Percentiles rank a stretch among this genome's conserved stretches.
Conservation (phyloP, 2,329 filamentous ascomycete species). For the Fusarium heterosporum region DNA sequence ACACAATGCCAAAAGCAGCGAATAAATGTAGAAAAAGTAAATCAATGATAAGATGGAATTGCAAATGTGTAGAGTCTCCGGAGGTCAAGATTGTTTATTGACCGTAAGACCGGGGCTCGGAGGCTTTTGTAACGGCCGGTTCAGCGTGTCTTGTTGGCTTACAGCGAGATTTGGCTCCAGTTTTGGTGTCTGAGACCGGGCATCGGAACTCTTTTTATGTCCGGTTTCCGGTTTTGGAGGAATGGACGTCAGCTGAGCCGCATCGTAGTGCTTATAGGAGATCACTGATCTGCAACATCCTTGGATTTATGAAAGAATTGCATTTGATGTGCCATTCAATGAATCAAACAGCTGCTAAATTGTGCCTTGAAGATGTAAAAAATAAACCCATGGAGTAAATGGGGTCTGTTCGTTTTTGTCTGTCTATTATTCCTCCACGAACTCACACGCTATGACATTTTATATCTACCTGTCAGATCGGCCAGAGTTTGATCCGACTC, state of each 20-base stretch:
- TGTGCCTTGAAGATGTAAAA: no score
- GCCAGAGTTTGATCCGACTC: conserved; percentile 9
- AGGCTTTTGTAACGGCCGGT: conserved; percentile 22
- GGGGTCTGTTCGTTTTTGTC: no score
- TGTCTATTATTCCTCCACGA: no score
- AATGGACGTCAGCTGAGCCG: background rate
- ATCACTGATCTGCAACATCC: background rate
- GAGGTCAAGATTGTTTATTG: conserved; percentile 15
- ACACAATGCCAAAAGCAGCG: background rate
- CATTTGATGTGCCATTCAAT: no score
- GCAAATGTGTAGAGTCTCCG: background rate
- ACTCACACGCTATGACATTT: no score
- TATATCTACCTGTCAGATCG: background rate
- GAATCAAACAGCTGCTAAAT: no score
- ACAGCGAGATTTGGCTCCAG: background rate
- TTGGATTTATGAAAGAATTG: no score
- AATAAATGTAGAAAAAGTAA: background rate
- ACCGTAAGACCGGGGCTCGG: conserved; percentile 35
- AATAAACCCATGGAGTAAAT: no score
- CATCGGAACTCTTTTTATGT: conserved; percentile 1
- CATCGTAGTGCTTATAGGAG: background rate
- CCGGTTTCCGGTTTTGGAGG: conserved; percentile 1
- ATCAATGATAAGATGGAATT: background rate
- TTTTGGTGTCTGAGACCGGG: background rate
- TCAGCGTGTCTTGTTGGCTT: background rate